A percentile compares a stretch with the other conserved stretches of the same genome.
Evolutionary conservation across 179 eudicot species (phyloP).

Genomic region (Silene noctiflora): DNA sequence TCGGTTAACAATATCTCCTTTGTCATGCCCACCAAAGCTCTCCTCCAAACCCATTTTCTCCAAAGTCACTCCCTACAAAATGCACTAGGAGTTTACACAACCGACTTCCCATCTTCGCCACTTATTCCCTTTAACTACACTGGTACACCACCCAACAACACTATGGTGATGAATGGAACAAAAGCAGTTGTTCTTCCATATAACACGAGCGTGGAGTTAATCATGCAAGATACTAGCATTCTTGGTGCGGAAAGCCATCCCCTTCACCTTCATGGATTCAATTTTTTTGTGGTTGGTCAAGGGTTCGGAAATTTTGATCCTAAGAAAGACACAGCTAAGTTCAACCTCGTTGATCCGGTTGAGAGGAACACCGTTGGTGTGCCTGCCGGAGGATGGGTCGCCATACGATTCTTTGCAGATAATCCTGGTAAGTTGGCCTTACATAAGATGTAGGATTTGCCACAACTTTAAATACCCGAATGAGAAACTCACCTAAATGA

Average conservation of each 20-base stretch:
- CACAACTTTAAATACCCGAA: background rate
- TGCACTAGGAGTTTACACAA: slow-evolving; percentile 24
- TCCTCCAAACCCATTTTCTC: slow-evolving; percentile 36
- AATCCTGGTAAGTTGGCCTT: slow-evolving; percentile 23
- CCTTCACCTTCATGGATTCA: slow-evolving; percentile 41
- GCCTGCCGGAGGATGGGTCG: slow-evolving; percentile 37
- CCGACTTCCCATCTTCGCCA: slow-evolving; percentile 28
- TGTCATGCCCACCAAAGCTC: slow-evolving; percentile 37
- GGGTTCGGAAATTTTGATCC: slow-evolving; percentile 40
- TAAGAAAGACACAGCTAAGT: slow-evolving; percentile 27
- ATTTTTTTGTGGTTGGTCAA: slow-evolving; percentile 45
- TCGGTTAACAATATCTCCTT: slow-evolving; percentile 36
- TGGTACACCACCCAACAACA: slow-evolving; percentile 40
- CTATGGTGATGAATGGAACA: slow-evolving; percentile 35
- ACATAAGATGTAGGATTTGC: background rate
- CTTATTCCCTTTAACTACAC: slow-evolving; percentile 36
- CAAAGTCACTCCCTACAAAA: slow-evolving; percentile 22
- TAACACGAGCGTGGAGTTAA: slow-evolving; percentile 38
- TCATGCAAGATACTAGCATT: slow-evolving; percentile 40
- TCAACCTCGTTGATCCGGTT: slow-evolving; percentile 33
- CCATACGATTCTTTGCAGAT: slow-evolving; percentile 29
- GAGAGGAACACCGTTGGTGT: slow-evolving; percentile 37
- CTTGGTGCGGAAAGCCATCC: slow-evolving; percentile 42
- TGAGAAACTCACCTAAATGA: background rate
- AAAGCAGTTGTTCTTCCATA: slow-evolving; percentile 36